A percentile compares a stretch with the other conserved stretches of the same genome.
phyloP scores from a whole-genome alignment of 257 asterid species.

The Ballota nigra region DNA sequence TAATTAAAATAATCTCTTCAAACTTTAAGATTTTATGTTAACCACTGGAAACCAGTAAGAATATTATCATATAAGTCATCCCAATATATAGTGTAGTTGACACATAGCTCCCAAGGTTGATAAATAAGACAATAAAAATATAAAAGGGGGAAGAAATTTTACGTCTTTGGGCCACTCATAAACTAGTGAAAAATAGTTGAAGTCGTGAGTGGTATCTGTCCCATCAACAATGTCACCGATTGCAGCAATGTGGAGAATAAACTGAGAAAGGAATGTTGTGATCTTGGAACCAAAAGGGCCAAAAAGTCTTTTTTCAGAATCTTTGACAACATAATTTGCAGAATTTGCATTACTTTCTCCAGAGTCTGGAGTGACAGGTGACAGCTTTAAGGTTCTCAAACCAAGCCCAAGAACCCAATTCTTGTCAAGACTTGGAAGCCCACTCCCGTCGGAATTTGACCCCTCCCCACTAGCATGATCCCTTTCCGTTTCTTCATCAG shows the following conservation, averaged over 20 bases:
- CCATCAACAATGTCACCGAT: conserved; percentile 99
- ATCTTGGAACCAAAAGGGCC: conserved; percentile 74
- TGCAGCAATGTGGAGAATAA: conserved; percentile 95
- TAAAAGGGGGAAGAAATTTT: conserved; percentile 35
- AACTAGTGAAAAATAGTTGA: conserved; percentile 91
- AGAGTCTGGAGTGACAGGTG: conserved; percentile 38
- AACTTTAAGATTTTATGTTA: conserved; percentile 8
- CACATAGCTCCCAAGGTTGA: conserved; percentile 9
- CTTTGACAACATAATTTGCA: conserved; percentile 74
- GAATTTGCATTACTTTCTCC: conserved; percentile 54
- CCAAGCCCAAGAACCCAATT: conserved; percentile 88
- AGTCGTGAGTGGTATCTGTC: conserved; percentile 98
- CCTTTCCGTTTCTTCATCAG: conserved; percentile 88
- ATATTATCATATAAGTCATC: conserved; percentile 6
- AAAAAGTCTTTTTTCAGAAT: conserved; percentile 69
- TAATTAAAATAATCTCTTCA: conserved; percentile 2
- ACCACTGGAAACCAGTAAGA: conserved; percentile 18
- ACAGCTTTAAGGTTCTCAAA: conserved; percentile 60
- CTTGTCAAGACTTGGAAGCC: conserved; percentile 47
- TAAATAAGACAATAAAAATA: conserved; percentile 10
- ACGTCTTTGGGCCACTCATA: conserved; percentile 99
- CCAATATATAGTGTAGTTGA: background rate
- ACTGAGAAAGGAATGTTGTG: conserved; percentile 88
- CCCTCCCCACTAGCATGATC: conserved; percentile 58
- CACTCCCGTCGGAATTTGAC: conserved; percentile 57